A percentile compares a stretch with the other conserved stretches of the same genome.
These are phyloP conservation scores for Aristolochia fimbriata DNA, from an alignment of 164 flowering plant genomes.

Conservation along the genomic window DNA sequence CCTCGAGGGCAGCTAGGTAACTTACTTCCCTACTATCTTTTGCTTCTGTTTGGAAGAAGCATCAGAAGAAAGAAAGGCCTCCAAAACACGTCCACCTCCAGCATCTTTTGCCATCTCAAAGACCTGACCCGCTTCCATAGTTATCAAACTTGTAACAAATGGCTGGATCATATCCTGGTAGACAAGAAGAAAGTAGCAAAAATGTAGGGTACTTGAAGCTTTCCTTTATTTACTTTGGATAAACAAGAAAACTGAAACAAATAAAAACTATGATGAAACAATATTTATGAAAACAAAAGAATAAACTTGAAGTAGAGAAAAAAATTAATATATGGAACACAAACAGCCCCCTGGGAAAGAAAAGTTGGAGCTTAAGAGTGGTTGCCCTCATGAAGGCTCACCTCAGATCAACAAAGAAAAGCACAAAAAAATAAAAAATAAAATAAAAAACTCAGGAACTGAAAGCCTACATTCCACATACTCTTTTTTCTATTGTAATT, in stretches of 20 bases:
- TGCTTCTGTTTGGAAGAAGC: slow-evolving; percentile 56
- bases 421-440: no score
- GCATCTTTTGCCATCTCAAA: slow-evolving; percentile 65
- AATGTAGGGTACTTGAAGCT: not conserved
- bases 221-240: not conserved
- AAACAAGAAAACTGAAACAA: not conserved
- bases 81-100: slow-evolving; percentile 72
- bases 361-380: no score
- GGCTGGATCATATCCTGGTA: slow-evolving; percentile 57
- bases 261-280: not conserved
- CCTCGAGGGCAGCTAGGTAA: not conserved
- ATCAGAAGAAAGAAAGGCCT: slow-evolving; percentile 69
- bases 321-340: not conserved
- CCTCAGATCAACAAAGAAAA: no score
- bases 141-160: slow-evolving; percentile 48
- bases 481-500: no score
- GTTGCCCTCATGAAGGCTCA: no score
- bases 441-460: no score
- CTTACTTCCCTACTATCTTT: slow-evolving; percentile 63
- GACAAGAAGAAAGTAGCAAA: not conserved
- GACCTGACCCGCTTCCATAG: slow-evolving; percentile 51
- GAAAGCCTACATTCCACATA: no score
- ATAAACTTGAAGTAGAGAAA: not conserved
- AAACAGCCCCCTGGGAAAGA: not conserved
- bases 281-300: not conserved